Evolutionary conservation across 805 yeast species (phyloP).

Genomic region (Saccharomycopsis schoenii): DNA sequence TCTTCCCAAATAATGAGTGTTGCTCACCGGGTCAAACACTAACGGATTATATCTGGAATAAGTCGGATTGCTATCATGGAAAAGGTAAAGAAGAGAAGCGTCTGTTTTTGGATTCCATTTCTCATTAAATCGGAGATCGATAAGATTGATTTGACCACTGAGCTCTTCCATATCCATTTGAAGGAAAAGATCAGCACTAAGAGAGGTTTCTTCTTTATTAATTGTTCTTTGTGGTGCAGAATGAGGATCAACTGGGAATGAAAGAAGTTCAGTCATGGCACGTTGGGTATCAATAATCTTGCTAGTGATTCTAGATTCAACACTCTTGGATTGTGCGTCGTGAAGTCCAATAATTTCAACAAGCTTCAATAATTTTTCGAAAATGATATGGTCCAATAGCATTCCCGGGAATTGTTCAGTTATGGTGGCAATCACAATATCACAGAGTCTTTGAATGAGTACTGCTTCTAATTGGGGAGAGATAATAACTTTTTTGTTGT

Average conservation of each 20-base stretch:
- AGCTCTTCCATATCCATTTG: constrained; percentile 42
- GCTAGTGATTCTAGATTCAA: constrained; percentile 33
- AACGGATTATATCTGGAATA: constrained; percentile 57
- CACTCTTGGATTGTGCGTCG: constrained; percentile 40
- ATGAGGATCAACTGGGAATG: constrained; percentile 20
- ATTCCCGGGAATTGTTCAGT: constrained; percentile 57
- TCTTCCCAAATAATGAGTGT: constrained; percentile 72
- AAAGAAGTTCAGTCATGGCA: constrained; percentile 29
- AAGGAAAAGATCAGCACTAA: constrained; percentile 38
- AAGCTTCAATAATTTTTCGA: constrained; percentile 46
- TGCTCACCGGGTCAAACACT: constrained; percentile 53
- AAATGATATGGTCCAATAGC: constrained; percentile 52
- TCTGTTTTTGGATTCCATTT: constrained; percentile 77
- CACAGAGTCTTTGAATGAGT: constrained; percentile 41
- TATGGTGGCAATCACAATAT: constrained; percentile 43
- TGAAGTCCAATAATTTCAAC: constrained; percentile 38
- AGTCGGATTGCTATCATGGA: constrained; percentile 40
- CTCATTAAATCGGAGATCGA: constrained; percentile 54
- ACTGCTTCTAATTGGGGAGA: constrained; percentile 28
- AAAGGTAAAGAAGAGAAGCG: constrained; percentile 60
- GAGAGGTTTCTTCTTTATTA: constrained; percentile 10
- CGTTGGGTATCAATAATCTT: constrained; percentile 43
- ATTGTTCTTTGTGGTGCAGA: constrained; percentile 18
- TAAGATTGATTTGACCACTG: constrained; percentile 53
- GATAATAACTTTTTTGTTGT: constrained; percentile 20